phyloP scores from a whole-genome alignment of 1,284 basidiomycete genomes.

The Moniliella sp. region DNA sequence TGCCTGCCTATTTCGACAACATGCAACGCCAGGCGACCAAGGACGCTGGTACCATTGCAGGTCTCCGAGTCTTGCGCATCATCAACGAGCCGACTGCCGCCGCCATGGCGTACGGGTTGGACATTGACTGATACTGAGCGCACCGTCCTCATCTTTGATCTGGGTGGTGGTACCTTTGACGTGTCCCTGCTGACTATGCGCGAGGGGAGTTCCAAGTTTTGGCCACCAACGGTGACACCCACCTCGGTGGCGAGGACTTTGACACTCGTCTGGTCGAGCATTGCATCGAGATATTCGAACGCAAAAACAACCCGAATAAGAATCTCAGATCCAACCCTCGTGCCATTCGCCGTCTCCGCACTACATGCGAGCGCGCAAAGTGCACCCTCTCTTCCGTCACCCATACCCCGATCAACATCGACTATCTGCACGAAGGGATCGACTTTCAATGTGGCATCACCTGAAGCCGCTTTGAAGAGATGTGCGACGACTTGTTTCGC shows the following conservation, averaged over 20 bases:
- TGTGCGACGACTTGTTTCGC: slow-evolving; percentile 76
- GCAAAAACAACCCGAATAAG: slow-evolving; percentile 69
- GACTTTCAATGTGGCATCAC: slow-evolving; percentile 32
- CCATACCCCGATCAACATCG: slow-evolving; percentile 94
- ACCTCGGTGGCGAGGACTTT: slow-evolving; percentile 97
- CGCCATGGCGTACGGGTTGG: slow-evolving; percentile 41
- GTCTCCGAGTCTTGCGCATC: slow-evolving; percentile 48
- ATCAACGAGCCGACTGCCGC: slow-evolving; percentile 45
- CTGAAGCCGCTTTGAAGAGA: slow-evolving; percentile 93
- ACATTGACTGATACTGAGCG: slow-evolving; percentile 44
- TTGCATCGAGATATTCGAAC: slow-evolving; percentile 94
- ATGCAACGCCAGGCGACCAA: slow-evolving; percentile 47
- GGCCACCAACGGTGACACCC: slow-evolving; percentile 94
- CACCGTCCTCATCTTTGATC: slow-evolving; percentile 97
- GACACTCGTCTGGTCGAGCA: slow-evolving; percentile 88
- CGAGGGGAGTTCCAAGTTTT: slow-evolving; percentile 96
- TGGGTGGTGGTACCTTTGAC: slow-evolving; percentile 72
- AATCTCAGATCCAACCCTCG: slow-evolving; percentile 77
- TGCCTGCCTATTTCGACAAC: slow-evolving; percentile 51
- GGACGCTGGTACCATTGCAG: slow-evolving; percentile 40
- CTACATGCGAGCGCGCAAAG: slow-evolving; percentile 97
- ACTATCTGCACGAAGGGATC: slow-evolving; percentile 76
- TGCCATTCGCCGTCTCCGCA: slow-evolving; percentile 77
- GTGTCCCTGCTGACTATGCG: slow-evolving; percentile 46
- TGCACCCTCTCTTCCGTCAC: slow-evolving; percentile 87